These are phyloP conservation scores for Xylariaceae sp. DNA, from an alignment of 2,329 filamentous ascomycete genomes.

Conservation along the genomic window DNA sequence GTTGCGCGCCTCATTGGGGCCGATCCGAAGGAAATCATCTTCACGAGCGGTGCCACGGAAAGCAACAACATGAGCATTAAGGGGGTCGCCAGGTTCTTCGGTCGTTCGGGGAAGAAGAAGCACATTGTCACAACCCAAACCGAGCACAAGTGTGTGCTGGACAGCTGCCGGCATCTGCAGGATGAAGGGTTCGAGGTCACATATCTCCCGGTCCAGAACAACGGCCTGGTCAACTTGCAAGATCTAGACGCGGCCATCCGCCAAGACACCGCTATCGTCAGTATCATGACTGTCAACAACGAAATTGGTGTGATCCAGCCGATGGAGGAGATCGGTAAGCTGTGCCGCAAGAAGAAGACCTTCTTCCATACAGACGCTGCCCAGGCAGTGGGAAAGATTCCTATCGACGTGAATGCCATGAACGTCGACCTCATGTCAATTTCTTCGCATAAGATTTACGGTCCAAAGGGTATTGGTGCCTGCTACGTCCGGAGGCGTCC, in stretches of 20 bases:
- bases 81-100: conserved; percentile 93
- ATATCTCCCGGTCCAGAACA: conserved; percentile 85
- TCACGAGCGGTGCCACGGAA: conserved; percentile 95
- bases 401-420: conserved; percentile 93
- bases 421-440: conserved; percentile 99
- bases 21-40: conserved; percentile 96
- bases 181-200: conserved; percentile 95
- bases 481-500: conserved; percentile 92
- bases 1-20: conserved; percentile 85
- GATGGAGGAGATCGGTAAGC: conserved; percentile 81
- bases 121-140: conserved; percentile 97
- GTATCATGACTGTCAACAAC: conserved; percentile 98
- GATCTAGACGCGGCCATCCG: conserved; percentile 83
- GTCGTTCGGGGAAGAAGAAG: conserved; percentile 88
- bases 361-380: conserved; percentile 98
- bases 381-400: conserved; percentile 98
- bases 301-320: conserved; percentile 99
- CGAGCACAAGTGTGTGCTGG: conserved; percentile 97
- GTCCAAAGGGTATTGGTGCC: conserved; percentile 92
- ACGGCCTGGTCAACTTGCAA: conserved; percentile 77
- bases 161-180: conserved; percentile 93
- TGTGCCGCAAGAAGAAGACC: conserved; percentile 85
- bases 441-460: conserved; percentile 97
- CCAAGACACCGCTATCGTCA: conserved; percentile 85
- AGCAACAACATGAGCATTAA: conserved; percentile 99